phyloP scores from a whole-genome alignment of 768 basidiomycete species.

The Megacollybia marginata region DNA sequence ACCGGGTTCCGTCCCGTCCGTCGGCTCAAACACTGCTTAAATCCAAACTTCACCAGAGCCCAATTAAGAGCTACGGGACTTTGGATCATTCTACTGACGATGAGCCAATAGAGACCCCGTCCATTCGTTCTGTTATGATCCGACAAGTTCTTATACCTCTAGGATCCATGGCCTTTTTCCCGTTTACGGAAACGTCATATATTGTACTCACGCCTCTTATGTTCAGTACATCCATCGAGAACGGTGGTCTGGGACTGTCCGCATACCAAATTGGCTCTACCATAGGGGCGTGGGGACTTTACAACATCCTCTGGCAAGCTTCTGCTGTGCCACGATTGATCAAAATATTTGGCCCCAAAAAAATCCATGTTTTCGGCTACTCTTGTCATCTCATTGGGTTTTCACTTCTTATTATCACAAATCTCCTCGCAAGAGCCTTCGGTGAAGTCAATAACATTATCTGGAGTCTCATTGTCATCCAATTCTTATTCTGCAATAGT shows the following conservation, averaged over 20 bases:
- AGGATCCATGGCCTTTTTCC: slow-evolving; percentile 16
- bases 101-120: not conserved
- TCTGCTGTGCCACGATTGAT: slow-evolving; percentile 38
- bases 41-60: no score
- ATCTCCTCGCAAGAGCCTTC: no score
- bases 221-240: slow-evolving; percentile 39
- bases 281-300: slow-evolving; percentile 41
- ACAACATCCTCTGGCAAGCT: slow-evolving; percentile 45
- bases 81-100: no score
- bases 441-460: no score
- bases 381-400: no score
- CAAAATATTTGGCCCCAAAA: slow-evolving; percentile 39
- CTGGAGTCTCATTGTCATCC: no score
- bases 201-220: slow-evolving; percentile 22
- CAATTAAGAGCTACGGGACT: no score
- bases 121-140: slow-evolving; percentile 13
- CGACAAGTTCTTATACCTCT: slow-evolving; percentile 18
- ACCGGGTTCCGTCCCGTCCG: no score
- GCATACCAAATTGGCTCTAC: slow-evolving; percentile 47
- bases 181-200: slow-evolving; percentile 21
- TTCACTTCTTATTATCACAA: no score
- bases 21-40: no score
- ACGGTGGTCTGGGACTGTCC: slow-evolving; percentile 50
- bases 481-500: no score
- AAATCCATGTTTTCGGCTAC: slow-evolving; percentile 10